Evolutionary conservation across 768 basidiomycete genomes (phyloP).

Genomic region (Kwoniella botswanensis): DNA sequence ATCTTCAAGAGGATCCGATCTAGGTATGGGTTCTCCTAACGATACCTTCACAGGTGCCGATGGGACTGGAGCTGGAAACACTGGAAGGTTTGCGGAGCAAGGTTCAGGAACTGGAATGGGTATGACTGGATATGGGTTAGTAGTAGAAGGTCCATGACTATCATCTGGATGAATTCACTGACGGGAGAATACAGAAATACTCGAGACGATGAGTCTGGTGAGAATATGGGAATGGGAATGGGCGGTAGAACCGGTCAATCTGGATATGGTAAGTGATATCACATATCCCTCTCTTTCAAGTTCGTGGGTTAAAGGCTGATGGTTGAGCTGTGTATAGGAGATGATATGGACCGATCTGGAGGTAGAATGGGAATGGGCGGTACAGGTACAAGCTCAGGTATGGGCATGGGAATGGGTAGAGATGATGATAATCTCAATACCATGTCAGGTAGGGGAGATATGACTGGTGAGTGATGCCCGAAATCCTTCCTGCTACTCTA

Average conservation of each 20-base stretch:
- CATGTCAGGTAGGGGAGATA: conserved; percentile 7
- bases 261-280: conserved; percentile 5
- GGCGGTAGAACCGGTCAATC: conserved; percentile 6
- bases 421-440: neutral
- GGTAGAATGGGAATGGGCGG: neutral
- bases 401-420: neutral
- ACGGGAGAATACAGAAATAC: neutral
- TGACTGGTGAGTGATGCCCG: conserved; percentile 1
- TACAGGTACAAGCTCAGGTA: neutral
- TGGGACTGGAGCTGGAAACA: neutral
- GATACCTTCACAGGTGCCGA: neutral
- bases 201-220: conserved; percentile 3
- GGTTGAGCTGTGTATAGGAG: neutral
- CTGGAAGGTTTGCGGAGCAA: neutral
- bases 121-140: conserved; percentile 8
- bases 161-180: neutral
- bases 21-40: conserved; percentile 1
- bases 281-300: no score
- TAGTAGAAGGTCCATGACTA: neutral
- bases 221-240: conserved; percentile 5
- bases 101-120: conserved; percentile 4
- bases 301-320: neutral
- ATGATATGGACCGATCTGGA: neutral
- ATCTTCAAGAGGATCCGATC: conserved; percentile 11
- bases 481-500: no score